Base-by-base conservation (phyloP, 2,329 filamentous ascomycete species). In the Diplodia intermedia region DNA sequence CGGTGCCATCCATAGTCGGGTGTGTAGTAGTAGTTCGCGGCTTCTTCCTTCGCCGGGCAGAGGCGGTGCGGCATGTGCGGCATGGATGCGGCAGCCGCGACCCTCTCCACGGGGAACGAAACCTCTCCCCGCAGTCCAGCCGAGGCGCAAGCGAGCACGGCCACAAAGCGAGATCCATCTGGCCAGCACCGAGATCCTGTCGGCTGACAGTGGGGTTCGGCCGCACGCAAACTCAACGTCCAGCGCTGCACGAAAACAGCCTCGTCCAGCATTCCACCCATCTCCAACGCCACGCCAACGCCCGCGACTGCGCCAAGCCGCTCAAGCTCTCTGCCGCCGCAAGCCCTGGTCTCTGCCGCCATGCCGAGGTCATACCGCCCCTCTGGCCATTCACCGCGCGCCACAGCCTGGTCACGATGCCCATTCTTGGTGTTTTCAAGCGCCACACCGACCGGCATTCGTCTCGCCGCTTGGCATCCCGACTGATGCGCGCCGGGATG, bases 361-460 rank as follows among this genome's bases (percentile, higher is more conserved):
- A 23, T 63, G 57, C 60, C 60, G 60, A 38, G 60, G 60, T 63
- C 50, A 43, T 43, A 50, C 60, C 43, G 43, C 60, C 15, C 8
- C 18, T 7, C 29, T 11, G 56, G 56, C 56, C 56, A 49, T 49
- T 61, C 56, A 61, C 38, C 56, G 56, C 56, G 26, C 60, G 29
- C 60, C 5, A 26, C n/a, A 26, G 60, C 43, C 60, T 26, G 60
- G 60, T 63, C 60, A 63, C 60, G 60, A 63, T 63, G 29, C 60
- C 43, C n/a, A n/a, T 47, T 43, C 29, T 26, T 63, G 60, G 60
- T 63, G 60, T 63, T 63, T 63, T 38, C 7, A 18, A 26, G 60
- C 60, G 60, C 60, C 60, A 52, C 60, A 52, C 43, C 36, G 18
- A 47, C 40, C 56, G 56, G 56, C 40, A 61, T n/a, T 61, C 56